Evolutionary conservation across 805 yeast species (phyloP), one percentile per base, ranked within the genome.

Genomic region (Ogataea parapolymorpha): DNA sequence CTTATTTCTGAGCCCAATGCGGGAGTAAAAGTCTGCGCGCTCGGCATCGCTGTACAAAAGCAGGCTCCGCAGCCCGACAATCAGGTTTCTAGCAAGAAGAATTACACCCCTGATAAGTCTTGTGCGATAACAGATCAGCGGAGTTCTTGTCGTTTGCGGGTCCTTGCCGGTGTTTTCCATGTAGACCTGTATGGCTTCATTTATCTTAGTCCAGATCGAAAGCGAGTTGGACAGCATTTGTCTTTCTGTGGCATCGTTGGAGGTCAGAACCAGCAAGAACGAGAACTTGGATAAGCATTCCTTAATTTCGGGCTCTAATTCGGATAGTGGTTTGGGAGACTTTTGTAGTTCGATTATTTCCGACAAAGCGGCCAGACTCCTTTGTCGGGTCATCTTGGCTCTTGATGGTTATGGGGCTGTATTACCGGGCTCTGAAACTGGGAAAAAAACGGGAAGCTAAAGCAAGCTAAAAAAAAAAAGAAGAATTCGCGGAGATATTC

Each of bases 31-130:
- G n/a, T 48, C 45, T 2, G 31, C 18, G 14, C 43, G 28, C 8
- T 46, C 46, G 2, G 22, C 7, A n/a, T 45, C 50, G 12, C 24
- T 37, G 26, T 43, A 30, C 18, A 23, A 15, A 5, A 44, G 22
- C 15, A 53, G 26, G 6, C 48, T 32, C 12, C 40, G 26, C 15
- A 50, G 44, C 1, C 60, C 54, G 22, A 50, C 51, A 11, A 54
- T 40, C 37, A 57, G 35, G 27, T 59, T 59, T 17, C 60, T 37
- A 2, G 54, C 42, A 12, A 57, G 26, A 15, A 59, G 27, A 4
- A 51, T 35, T 16, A 56, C 46, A 7, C 60, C 63, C 26, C 60
- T 41, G 9, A 45, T 18, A 2, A 57, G 32, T 26, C 62, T 35
- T 3, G 40, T 24, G 13, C 44, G 28, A 34, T 42, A 48, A n/a